phyloP scores from a whole-genome alignment of 768 basidiomycete species.

The Holtermannia corniformis region DNA sequence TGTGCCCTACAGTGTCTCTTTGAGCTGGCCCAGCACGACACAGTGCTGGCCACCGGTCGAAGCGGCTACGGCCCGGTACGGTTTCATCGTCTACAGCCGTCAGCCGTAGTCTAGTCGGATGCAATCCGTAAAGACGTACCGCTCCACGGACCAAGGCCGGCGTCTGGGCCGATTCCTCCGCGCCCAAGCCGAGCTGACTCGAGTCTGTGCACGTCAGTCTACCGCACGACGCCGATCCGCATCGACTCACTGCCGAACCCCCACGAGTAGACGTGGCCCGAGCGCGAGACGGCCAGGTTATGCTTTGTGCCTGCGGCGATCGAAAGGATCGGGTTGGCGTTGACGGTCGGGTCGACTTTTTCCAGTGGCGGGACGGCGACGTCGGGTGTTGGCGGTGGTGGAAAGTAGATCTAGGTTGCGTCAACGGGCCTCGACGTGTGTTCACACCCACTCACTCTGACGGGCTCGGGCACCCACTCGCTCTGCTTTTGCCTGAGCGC shows the following conservation, averaged over 20 bases:
- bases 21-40: conserved; percentile 30
- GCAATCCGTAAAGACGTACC: conserved; percentile 17
- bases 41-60: conserved; percentile 43
- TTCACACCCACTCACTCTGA: conserved; percentile 23
- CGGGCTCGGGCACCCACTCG: conserved; percentile 39
- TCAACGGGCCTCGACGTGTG: neutral
- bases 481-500: conserved; percentile 31
- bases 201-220: conserved; percentile 19
- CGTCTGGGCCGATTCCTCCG: conserved; percentile 34
- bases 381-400: conserved; percentile 41
- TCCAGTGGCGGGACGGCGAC: conserved; percentile 36
- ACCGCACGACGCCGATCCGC: too few species aligned
- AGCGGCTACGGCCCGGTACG: conserved; percentile 27
- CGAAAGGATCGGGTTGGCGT: conserved; percentile 39
- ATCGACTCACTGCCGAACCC: conserved; percentile 42
- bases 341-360: conserved; percentile 26
- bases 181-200: conserved; percentile 44
- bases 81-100: conserved; percentile 9
- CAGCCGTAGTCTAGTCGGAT: conserved; percentile 6
- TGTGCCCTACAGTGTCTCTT: conserved; percentile 2
- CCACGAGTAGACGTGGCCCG: conserved; percentile 45
- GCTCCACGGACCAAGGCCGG: conserved; percentile 40
- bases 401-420: conserved; percentile 41
- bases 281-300: conserved; percentile 43
- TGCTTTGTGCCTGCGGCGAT: conserved; percentile 43